Evolutionary conservation across 441 rosid species (phyloP).

Genomic region (Mallotus japonicus): DNA sequence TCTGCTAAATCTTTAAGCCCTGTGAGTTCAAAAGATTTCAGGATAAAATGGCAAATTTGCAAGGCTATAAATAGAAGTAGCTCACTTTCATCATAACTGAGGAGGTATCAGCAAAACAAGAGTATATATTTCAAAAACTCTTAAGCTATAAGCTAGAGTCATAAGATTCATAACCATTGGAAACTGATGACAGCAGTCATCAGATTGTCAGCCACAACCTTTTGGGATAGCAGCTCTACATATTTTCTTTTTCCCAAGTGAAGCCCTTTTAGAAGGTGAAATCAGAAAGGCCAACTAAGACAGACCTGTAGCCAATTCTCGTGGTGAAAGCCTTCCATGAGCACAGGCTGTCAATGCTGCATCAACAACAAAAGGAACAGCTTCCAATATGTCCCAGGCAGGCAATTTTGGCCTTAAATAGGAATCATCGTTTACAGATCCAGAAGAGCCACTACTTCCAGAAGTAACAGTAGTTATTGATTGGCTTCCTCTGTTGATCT

Average conservation of each 20-base stretch:
- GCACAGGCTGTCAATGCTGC: slow-evolving; percentile 97
- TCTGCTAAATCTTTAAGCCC: slow-evolving; percentile 96
- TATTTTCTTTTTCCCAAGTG: background rate
- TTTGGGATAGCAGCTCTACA: slow-evolving; percentile 3
- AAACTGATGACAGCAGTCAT: slow-evolving; percentile 9
- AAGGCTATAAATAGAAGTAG: background rate
- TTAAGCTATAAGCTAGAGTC: background rate
- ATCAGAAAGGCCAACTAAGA: slow-evolving; percentile 17
- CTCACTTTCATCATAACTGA: slow-evolving; percentile 1
- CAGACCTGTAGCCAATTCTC: slow-evolving; percentile 96
- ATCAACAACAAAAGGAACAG: slow-evolving; percentile 82
- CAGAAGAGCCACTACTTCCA: slow-evolving; percentile 78
- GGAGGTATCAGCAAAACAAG: background rate
- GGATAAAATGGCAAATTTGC: slow-evolving; percentile 13
- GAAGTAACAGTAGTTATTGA: slow-evolving; percentile 67
- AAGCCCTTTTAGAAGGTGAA: slow-evolving; percentile 6
- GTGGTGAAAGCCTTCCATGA: slow-evolving; percentile 89
- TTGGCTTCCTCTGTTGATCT: slow-evolving; percentile 62
- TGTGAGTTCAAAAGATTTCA: slow-evolving; percentile 33
- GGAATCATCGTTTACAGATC: slow-evolving; percentile 68
- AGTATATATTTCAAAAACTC: background rate
- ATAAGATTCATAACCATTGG: background rate
- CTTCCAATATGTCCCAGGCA: slow-evolving; percentile 97
- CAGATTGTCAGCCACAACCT: slow-evolving; percentile 6
- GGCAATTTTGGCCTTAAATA: slow-evolving; percentile 75